Conservation (phyloP, 2,329 filamentous ascomycete genomes). For the Akanthomyces uredinophilus region DNA sequence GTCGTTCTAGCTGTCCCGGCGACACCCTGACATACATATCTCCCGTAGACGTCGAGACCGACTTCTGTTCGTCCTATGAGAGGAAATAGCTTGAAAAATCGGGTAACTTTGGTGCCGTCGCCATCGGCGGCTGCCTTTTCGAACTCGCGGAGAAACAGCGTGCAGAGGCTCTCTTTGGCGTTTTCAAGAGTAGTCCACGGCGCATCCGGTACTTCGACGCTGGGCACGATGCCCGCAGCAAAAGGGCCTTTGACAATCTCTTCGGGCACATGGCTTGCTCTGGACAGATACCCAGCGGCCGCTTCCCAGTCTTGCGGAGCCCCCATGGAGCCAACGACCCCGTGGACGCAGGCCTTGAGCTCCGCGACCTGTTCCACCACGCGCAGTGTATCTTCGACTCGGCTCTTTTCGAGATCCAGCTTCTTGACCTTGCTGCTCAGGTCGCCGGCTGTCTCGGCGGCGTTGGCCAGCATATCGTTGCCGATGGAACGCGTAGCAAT, state of each 20-base stretch:
- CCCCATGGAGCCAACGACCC: conserved; percentile 93
- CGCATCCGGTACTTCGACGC: conserved; percentile 88
- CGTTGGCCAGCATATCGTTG: conserved; percentile 84
- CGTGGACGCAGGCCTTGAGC: conserved; percentile 92
- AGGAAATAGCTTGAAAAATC: conserved; percentile 98
- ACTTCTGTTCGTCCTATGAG: conserved; percentile 85
- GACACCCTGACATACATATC: conserved; percentile 93
- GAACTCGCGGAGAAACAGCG: conserved; percentile 88
- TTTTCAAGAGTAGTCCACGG: conserved; percentile 81
- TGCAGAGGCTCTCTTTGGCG: conserved; percentile 84
- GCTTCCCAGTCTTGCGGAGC: conserved; percentile 98
- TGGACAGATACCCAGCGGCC: conserved; percentile 80
- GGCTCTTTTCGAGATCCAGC: conserved; percentile 84
- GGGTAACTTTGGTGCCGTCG: conserved; percentile 84
- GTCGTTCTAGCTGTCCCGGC: conserved; percentile 76
- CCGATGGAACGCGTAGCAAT: conserved; percentile 77
- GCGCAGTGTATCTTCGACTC: conserved; percentile 82
- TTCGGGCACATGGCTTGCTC: conserved; percentile 74
- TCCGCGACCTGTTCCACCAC: conserved; percentile 96
- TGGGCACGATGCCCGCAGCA: conserved; percentile 88
- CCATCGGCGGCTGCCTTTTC: conserved; percentile 82
- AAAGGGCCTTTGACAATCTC: conserved; percentile 79
- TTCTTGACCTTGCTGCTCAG: conserved; percentile 83
- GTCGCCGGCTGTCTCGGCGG: conserved; percentile 77
- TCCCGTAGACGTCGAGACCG: conserved; percentile 88